Conservation (phyloP, 257 asterid species). For the Petunia axillaris region DNA sequence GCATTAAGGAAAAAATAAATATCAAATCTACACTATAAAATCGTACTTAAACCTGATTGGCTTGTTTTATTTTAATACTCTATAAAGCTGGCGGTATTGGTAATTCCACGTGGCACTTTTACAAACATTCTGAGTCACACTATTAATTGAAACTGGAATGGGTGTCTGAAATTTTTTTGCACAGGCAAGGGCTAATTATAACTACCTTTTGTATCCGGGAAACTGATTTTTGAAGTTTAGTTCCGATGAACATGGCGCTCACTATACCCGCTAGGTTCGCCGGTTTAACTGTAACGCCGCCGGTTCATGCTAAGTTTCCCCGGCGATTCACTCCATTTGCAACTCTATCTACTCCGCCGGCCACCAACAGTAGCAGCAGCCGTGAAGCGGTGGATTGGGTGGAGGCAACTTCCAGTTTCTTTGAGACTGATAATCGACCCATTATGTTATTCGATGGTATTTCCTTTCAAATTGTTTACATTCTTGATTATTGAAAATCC, state of each 20-base stretch:
- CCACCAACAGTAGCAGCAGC: slow-evolving; percentile 36
- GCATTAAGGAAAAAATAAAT: no score
- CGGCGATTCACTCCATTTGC: slow-evolving; percentile 47
- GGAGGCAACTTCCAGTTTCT: slow-evolving; percentile 70
- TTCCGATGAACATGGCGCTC: slow-evolving; percentile 52
- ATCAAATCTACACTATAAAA: no score
- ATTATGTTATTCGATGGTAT: slow-evolving; percentile 94
- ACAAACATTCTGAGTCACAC: neutral
- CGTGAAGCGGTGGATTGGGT: slow-evolving; percentile 55
- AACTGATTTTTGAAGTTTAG: neutral
- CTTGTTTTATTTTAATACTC: no score
- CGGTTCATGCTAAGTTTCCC: slow-evolving; percentile 34
- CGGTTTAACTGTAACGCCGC: slow-evolving; percentile 36
- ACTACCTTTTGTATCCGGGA: neutral
- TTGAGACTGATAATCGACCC: slow-evolving; percentile 81
- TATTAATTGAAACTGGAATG: neutral
- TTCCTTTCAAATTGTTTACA: neutral
- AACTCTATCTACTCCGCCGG: slow-evolving; percentile 45
- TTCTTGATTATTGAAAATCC: no score
- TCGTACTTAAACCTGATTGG: no score
- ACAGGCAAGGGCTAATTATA: neutral
- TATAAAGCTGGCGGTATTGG: neutral
- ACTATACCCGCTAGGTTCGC: slow-evolving; percentile 36
- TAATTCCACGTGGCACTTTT: slow-evolving; percentile 30
- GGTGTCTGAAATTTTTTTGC: neutral